These are phyloP conservation scores for Tylopilus sp. DNA, from an alignment of 768 basidiomycete species.

Conservation along the genomic window DNA sequence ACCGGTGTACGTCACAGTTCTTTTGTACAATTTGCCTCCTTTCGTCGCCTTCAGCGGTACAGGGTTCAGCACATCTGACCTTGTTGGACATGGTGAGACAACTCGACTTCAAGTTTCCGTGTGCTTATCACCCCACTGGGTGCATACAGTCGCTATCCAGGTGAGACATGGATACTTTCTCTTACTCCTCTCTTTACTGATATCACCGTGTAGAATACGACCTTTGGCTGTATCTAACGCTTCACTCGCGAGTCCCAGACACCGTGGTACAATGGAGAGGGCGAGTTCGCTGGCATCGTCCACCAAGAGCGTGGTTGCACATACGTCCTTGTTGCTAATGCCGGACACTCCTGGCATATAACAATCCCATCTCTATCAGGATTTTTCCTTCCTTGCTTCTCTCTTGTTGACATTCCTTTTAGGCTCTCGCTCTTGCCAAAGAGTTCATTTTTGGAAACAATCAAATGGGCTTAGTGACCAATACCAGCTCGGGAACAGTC, in stretches of 20 bases:
- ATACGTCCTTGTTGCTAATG: conserved; percentile 36
- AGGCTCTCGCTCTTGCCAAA: conserved; percentile 59
- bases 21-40: neutral
- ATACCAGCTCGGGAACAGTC: conserved; percentile 20
- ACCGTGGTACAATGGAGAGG: conserved; percentile 65
- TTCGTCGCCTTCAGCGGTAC: conserved; percentile 41
- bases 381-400: neutral
- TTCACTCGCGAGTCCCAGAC: conserved; percentile 68
- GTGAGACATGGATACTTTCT: conserved; percentile 23
- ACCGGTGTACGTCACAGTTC: conserved; percentile 42
- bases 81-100: conserved; percentile 53
- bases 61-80: conserved; percentile 64
- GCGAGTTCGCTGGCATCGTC: no score
- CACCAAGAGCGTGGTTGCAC: conserved; percentile 67
- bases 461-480: conserved; percentile 54
- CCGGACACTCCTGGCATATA: conserved; percentile 35
- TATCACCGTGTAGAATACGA: conserved; percentile 54
- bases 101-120: neutral
- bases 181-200: neutral
- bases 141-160: conserved; percentile 49
- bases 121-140: no score
- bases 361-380: conserved; percentile 42
- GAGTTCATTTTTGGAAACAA: conserved; percentile 70
- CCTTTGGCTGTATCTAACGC: conserved; percentile 73
- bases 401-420: neutral